Base-by-base conservation (phyloP, 306 rosid genomes). In the Psophocarpus tetragonolobus region DNA sequence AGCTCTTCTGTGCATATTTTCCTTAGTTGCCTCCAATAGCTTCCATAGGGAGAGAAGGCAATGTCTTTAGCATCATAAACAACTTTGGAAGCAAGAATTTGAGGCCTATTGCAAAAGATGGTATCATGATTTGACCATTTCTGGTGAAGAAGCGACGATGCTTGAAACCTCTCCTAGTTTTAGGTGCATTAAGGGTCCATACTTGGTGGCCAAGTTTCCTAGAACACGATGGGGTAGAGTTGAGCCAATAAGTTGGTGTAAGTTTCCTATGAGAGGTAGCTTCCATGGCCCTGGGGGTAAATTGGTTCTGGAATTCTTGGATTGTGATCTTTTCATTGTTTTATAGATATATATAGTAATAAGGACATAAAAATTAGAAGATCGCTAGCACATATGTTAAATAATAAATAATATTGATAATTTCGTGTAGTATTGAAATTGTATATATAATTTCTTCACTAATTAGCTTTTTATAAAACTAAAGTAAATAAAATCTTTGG, bases 131-230 rank as follows among this genome's bases (percentile, higher is more conserved):
- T 66, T 35, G 3, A 84, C 88, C 3, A 68, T 33, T 63, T 78
- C 68, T 2, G 84, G 79, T 2, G 88, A 78, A 23, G 85, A 69
- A 8, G 74, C 44, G 6, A 78, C 1, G 9, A 64, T 21, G 60
- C 20, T 0, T 18, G 65, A 68, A n/a, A 75, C 36, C 57, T 68
- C 81, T 18, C 85, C 81, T 2, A 85, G 39, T 68, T 78, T 39
- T 0, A 85, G 50, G 36, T 77, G 88, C 73, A 85, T 57, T 0
- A 85, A 26, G 20, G 78, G 75, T 3, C 88, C 88, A 78, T 78
- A 32, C 20, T 74, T 74, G 30, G 15, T 38, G 32, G 76, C 83
- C 78, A 77, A 17, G 15, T 77, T 36, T 66, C 54, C 33, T 10
- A 81, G 9, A 24, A 30, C 6, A 11, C 35, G 71, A 45, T 81